Evolutionary conservation across 2,329 filamentous ascomycete species (phyloP), one percentile per base, ranked within the genome.

Genomic region (Fusarium nisikadoi): DNA sequence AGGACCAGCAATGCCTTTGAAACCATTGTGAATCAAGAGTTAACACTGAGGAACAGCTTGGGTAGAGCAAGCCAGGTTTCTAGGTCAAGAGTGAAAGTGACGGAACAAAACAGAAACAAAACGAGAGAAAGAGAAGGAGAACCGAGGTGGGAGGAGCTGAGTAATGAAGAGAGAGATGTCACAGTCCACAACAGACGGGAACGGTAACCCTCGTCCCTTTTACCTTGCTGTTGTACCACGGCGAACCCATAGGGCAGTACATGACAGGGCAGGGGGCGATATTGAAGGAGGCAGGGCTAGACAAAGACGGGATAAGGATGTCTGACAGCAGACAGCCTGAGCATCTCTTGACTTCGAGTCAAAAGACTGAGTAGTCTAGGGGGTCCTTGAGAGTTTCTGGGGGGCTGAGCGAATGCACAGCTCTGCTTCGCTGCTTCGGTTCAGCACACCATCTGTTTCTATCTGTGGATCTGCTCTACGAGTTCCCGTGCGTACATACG

Each of bases 291-390:
- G 33, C 49, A 53, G 49, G 19, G 49, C 55, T 59, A 43, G 54
- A 65, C 73, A 65, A 73, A 76, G 75, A 64, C 56, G 63, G 61
- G 70, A 65, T 36, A 64, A 59, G 63, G 41, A 61, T 59, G 54
- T 52, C 58, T 65, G 61, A 71, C 66, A 70, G 62, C 63, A 38
- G 33, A 53, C 33, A 46, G 53, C 29, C 25, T n/a, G 31, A 56
- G 41, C 54, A 56, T 49, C 42, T 38, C 55, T 38, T 36, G 41
- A 25, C 46, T 47, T 69, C 49, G 33, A 13, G 35, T 27, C 49
- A 25, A 52, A 16, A 27, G 49, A 36, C 33, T 52, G 27, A 33
- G 31, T 33, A 16, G 31, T 33, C 31, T 33, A 36, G 35, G 35
- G 38, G 39, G 33, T 23, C n/a, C n/a, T 50, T 35, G 47, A 35